phyloP scores from a whole-genome alignment of 305 asterid species.

The Solanum chacoense region DNA sequence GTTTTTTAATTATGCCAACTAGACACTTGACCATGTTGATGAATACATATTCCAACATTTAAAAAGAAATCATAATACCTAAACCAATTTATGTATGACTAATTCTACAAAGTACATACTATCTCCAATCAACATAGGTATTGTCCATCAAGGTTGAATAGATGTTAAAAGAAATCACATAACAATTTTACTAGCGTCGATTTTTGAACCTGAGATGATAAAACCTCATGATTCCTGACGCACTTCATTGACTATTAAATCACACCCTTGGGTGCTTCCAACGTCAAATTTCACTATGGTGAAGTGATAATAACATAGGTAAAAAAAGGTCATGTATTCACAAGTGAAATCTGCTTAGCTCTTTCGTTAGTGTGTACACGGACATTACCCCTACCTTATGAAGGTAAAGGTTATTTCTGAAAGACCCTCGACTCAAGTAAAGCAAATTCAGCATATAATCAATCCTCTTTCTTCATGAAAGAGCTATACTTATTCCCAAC shows the following conservation, averaged over 20 bases:
- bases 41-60: neutral
- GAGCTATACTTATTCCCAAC: neutral
- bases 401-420: neutral
- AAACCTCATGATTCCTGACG: neutral
- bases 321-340: neutral
- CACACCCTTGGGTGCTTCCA: neutral
- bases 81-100: neutral
- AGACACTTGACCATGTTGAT: neutral
- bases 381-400: neutral
- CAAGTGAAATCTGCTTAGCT: neutral
- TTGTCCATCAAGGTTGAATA: neutral
- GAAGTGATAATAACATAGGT: neutral
- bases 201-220: neutral
- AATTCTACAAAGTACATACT: fast-evolving
- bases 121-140: neutral
- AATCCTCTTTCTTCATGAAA: neutral
- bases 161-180: neutral
- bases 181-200: neutral
- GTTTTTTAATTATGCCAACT: neutral
- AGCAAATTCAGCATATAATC: neutral
- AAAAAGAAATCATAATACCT: neutral
- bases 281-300: neutral
- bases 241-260: neutral
- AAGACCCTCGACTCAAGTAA: neutral
- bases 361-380: neutral